These are phyloP conservation scores for Pezicula rhizophila DNA, from an alignment of 2,329 filamentous ascomycete species.

Conservation along the genomic window DNA sequence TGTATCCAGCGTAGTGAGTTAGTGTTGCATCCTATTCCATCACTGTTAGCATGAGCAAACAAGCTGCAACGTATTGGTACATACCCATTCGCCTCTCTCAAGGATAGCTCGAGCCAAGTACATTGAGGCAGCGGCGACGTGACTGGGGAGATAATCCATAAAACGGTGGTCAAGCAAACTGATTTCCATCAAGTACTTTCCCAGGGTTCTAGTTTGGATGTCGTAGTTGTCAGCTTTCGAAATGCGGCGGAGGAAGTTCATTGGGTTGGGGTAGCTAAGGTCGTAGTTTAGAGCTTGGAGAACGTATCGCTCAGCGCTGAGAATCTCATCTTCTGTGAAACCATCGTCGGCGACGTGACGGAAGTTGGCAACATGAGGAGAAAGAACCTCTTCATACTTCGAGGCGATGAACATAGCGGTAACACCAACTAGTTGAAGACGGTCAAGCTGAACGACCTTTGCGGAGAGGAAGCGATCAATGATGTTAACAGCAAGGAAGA, in stretches of 20 bases:
- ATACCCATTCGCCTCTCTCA: slow-evolving; percentile 85
- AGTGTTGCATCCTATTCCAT: slow-evolving; percentile 68
- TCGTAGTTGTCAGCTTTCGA: slow-evolving; percentile 99
- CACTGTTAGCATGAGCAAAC: slow-evolving; percentile 20
- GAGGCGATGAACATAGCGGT: slow-evolving; percentile 99
- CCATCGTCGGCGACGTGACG: slow-evolving; percentile 94
- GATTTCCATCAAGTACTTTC: slow-evolving; percentile 97
- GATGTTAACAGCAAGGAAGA: slow-evolving; percentile 96
- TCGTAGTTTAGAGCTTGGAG: slow-evolving; percentile 90
- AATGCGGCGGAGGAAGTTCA: slow-evolving; percentile 98
- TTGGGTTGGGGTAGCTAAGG: slow-evolving; percentile 96
- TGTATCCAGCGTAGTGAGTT: slow-evolving; percentile 87
- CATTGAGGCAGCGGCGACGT: slow-evolving; percentile 89
- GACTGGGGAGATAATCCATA: slow-evolving; percentile 82
- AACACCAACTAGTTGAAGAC: slow-evolving; percentile 91
- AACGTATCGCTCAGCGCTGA: slow-evolving; percentile 94
- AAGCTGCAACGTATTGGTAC: slow-evolving; percentile 27
- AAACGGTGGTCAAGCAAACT: slow-evolving; percentile 92
- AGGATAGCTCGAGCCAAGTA: slow-evolving; percentile 88
- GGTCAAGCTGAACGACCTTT: slow-evolving; percentile 93
- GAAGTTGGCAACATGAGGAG: slow-evolving; percentile 95
- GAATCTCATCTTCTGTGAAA: slow-evolving; percentile 89
- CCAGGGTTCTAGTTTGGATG: slow-evolving; percentile 92
- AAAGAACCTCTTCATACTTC: slow-evolving; percentile 97
- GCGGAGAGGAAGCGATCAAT: slow-evolving; percentile 95